phyloP scores from a whole-genome alignment of 768 basidiomycete genomes.

The Ephemerocybe angulata region DNA sequence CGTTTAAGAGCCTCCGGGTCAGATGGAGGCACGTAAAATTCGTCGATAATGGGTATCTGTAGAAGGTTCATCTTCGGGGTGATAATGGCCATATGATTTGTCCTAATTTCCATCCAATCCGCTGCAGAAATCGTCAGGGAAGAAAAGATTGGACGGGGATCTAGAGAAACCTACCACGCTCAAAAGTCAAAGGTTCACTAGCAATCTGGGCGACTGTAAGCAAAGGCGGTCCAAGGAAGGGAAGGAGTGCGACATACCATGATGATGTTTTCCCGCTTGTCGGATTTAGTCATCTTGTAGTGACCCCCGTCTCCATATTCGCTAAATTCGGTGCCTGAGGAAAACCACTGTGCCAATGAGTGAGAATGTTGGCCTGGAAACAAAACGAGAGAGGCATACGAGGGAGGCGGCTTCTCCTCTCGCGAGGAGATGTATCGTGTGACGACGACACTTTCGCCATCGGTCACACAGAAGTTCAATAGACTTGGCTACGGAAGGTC shows the following conservation, averaged over 20 bases:
- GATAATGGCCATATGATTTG: conserved; percentile 92
- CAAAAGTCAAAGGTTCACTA: conserved; percentile 94
- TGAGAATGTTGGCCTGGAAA: neutral
- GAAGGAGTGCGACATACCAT: conserved; percentile 50
- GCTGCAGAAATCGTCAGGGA: conserved; percentile 38
- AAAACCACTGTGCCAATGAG: conserved; percentile 67
- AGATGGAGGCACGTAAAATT: conserved; percentile 85
- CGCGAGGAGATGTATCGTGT: conserved; percentile 93
- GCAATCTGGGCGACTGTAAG: conserved; percentile 51
- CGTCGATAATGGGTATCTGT: conserved; percentile 92
- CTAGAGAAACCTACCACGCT: conserved; percentile 57
- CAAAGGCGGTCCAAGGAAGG: neutral
- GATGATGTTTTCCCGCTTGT: conserved; percentile 95
- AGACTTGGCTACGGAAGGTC: conserved; percentile 61
- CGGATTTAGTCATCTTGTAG: conserved; percentile 93
- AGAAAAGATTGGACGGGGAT: conserved; percentile 2
- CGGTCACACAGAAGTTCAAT: conserved; percentile 95
- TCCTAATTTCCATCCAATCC: conserved; percentile 99
- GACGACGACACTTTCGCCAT: conserved; percentile 90
- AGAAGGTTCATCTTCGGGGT: conserved; percentile 95
- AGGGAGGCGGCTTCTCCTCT: conserved; percentile 91
- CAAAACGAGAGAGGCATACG: conserved; percentile 35
- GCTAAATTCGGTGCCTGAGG: conserved; percentile 90
- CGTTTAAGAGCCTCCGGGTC: conserved; percentile 70
- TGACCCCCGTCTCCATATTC: conserved; percentile 87